Conservation (phyloP, 176 grass and related monocot species). For the Saccharum spontaneum region DNA sequence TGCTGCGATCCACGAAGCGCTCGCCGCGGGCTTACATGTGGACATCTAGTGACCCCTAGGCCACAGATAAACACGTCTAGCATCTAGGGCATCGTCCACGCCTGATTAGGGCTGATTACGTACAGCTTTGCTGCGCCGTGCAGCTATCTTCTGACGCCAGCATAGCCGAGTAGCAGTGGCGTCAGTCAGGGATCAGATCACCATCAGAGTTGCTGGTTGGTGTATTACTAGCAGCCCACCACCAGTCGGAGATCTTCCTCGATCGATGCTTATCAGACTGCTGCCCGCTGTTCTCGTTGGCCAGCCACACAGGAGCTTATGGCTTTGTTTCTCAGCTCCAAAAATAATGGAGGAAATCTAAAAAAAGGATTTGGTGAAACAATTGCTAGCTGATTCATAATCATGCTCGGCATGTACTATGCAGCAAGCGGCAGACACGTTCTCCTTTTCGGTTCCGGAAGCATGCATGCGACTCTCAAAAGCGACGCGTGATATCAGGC, state of each 20-base stretch:
- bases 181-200: constrained; percentile 24
- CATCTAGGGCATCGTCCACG: neutral
- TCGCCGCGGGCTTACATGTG: constrained; percentile 26
- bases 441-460: neutral
- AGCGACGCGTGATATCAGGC: neutral
- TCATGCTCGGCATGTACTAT: neutral
- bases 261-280: constrained; percentile 30
- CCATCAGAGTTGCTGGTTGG: neutral
- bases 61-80: neutral
- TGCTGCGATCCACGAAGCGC: constrained; percentile 29
- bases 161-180: constrained; percentile 16
- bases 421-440: neutral
- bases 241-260: constrained; percentile 17
- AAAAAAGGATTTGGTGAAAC: neutral
- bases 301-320: neutral
- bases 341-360: neutral
- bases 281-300: neutral
- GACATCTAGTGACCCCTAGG: constrained; percentile 26
- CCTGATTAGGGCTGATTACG: constrained; percentile 29
- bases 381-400: neutral
- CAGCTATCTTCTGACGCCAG: constrained; percentile 14
- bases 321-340: neutral
- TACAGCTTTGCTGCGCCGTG: constrained; percentile 4
- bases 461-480: neutral
- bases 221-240: neutral